Evolutionary conservation across 768 basidiomycete species (phyloP), one percentile per base, ranked within the genome.

Genomic region (Hortiboletus flavorubellus): DNA sequence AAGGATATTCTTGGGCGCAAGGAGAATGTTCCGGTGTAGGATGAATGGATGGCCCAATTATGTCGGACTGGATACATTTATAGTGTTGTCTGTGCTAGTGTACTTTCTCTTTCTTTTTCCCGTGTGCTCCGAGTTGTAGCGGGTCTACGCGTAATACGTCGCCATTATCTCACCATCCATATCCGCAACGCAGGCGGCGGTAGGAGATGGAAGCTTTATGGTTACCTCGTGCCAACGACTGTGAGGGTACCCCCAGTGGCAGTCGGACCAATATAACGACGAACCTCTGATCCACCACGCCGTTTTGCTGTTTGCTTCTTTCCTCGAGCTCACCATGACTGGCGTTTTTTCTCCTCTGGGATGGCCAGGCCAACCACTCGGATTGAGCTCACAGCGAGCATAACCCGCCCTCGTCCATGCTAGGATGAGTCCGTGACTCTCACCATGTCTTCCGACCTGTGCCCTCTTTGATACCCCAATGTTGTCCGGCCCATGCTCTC

Each of bases 1-100:
- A 70, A 71, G 57, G 68, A 45, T 2, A 29, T 66, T 35, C 40
- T 70, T 46, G 72, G 58, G 29, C 61, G 64, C 47, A 74, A 73
- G 46, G 65, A 66, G 46, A 66, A 66, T 18, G 49, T 66, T 26
- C 60, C 58, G 6, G 18, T 59, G 40, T 66, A 67, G 21, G 54
- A 43, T 16, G 41, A 23, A 33, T 7, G 40, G 31, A 11, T 21
- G 49, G 21, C 21, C 21, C 21, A 21, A 21, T 21, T 38, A 45
- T 31, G 29, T 21, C 21, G 21, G 21, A 31, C 31, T 16, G 23
- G 49, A 21, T 44, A n/a, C 40, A 26, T 53, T 33, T 53, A 53
- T 34, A 45, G 41, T 40, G 21, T 54, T 45, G 41, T 46, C 34
- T 61, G 38, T 61, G 50, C 48, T 59, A 45, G 39, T 42, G 30